Evolutionary conservation across 1,284 basidiomycete genomes (phyloP).

Genomic region (Chiua sp.): DNA sequence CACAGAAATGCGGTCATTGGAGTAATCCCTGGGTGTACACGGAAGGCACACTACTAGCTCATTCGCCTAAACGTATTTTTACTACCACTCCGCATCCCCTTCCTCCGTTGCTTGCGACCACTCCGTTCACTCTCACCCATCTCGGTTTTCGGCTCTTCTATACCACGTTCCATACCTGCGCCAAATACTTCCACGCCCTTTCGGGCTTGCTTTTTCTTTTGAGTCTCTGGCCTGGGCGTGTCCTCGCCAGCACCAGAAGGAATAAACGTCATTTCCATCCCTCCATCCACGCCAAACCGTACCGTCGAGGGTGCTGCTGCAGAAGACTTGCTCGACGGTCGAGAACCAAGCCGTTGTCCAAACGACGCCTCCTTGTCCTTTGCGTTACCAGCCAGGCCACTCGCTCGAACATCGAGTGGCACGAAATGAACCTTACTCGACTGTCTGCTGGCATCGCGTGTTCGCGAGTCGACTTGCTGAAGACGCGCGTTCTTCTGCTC

Average conservation of each 20-base stretch:
- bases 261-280: conserved; percentile 71
- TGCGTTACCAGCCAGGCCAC: conserved; percentile 35
- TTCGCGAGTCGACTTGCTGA: conserved; percentile 51
- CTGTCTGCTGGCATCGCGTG: conserved; percentile 45
- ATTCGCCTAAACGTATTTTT: conserved; percentile 78
- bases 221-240: conserved; percentile 26
- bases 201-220: conserved; percentile 44
- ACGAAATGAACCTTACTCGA: conserved; percentile 60
- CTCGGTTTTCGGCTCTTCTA: conserved; percentile 50
- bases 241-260: conserved; percentile 48
- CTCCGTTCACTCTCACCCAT: conserved; percentile 62
- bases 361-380: conserved; percentile 64
- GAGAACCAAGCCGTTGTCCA: conserved; percentile 63
- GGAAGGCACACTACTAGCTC: conserved; percentile 17
- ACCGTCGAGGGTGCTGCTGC: conserved; percentile 9
- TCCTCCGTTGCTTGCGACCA: conserved; percentile 75
- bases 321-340: conserved; percentile 15
- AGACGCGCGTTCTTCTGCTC: conserved; percentile 51
- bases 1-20: too few relatives aligned
- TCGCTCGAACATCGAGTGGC: conserved; percentile 59
- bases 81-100: conserved; percentile 82
- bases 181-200: conserved; percentile 83
- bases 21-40: too few relatives aligned
- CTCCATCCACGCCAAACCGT: conserved; percentile 48
- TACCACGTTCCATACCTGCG: conserved; percentile 84